A percentile compares a stretch with the other conserved stretches of the same genome.
phyloP scores from a whole-genome alignment of 2,329 filamentous ascomycete species.

The Nigrospora sphaerica region DNA sequence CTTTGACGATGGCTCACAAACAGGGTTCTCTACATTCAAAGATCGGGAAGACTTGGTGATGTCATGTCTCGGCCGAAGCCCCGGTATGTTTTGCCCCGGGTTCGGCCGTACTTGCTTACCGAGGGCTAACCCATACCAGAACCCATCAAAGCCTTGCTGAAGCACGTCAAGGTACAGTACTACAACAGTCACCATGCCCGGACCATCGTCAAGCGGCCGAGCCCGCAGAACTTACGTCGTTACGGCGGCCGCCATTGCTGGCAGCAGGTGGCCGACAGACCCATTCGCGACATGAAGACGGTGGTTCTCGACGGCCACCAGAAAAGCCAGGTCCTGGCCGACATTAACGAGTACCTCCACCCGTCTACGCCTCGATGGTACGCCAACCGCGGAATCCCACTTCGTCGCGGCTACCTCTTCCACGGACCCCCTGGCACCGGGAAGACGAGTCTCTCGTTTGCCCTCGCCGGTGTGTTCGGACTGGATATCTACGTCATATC shows the following conservation, averaged over 20 bases:
- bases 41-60: slow-evolving; percentile 46
- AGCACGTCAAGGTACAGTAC: slow-evolving; percentile 44
- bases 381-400: slow-evolving; percentile 65
- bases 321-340: slow-evolving; percentile 59
- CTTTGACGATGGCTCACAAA: slow-evolving; percentile 24
- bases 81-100: slow-evolving; percentile 13
- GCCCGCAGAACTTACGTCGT: slow-evolving; percentile 35
- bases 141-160: slow-evolving; percentile 49
- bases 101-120: not conserved
- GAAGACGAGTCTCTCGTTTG: slow-evolving; percentile 62
- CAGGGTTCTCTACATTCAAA: slow-evolving; percentile 30
- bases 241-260: slow-evolving; percentile 39
- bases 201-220: slow-evolving; percentile 50
- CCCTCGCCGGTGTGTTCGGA: slow-evolving; percentile 58
- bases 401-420: slow-evolving; percentile 71
- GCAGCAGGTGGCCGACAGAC: slow-evolving; percentile 53
- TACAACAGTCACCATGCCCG: slow-evolving; percentile 46
- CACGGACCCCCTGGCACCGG: slow-evolving; percentile 69
- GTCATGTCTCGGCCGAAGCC: slow-evolving; percentile 46
- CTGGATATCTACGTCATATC: slow-evolving; percentile 61
- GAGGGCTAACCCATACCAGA: slow-evolving; percentile 17
- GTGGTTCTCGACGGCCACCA: slow-evolving; percentile 64
- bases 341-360: slow-evolving; percentile 74
- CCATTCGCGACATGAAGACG: slow-evolving; percentile 64
- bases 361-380: slow-evolving; percentile 68